Conservation (phyloP, 345 rosid species). For the Eutrema yunnanense region DNA sequence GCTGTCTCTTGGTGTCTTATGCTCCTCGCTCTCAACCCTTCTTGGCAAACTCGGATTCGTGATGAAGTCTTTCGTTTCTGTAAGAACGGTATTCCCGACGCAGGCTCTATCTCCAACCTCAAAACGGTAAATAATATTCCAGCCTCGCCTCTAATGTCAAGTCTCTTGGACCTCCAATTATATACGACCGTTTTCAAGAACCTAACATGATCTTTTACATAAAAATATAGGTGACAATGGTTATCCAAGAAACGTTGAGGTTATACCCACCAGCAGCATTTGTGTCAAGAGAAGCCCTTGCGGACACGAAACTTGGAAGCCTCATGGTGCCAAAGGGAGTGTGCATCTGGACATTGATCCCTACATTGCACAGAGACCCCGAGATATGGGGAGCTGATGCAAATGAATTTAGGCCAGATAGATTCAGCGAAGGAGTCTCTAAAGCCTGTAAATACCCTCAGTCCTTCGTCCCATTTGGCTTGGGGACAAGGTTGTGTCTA, state of each 20-base stretch:
- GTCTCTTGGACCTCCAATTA: conserved; percentile 1
- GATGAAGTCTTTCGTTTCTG: conserved; percentile 43
- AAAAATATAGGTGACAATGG: conserved; percentile 46
- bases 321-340: conserved; percentile 53
- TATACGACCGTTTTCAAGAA: background rate
- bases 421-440: conserved; percentile 61
- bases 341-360: conserved; percentile 49
- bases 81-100: conserved; percentile 35
- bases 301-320: conserved; percentile 50
- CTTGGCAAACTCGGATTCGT: conserved; percentile 63
- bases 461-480: conserved; percentile 62
- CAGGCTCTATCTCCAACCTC: conserved; percentile 42
- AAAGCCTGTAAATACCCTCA: conserved; percentile 71
- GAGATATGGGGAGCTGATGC: conserved; percentile 71
- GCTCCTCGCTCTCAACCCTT: conserved; percentile 73
- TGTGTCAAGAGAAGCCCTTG: conserved; percentile 60
- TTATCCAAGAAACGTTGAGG: conserved; percentile 58
- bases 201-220: background rate
- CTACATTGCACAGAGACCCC: conserved; percentile 57
- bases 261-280: conserved; percentile 65
- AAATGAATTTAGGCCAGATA: conserved; percentile 62
- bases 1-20: conserved; percentile 83
- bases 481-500: conserved; percentile 70
- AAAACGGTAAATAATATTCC: conserved; percentile 38
- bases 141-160: background rate